phyloP scores from a whole-genome alignment of 495 filamentous ascomycete genomes.

The Aspergillus nidulans region DNA sequence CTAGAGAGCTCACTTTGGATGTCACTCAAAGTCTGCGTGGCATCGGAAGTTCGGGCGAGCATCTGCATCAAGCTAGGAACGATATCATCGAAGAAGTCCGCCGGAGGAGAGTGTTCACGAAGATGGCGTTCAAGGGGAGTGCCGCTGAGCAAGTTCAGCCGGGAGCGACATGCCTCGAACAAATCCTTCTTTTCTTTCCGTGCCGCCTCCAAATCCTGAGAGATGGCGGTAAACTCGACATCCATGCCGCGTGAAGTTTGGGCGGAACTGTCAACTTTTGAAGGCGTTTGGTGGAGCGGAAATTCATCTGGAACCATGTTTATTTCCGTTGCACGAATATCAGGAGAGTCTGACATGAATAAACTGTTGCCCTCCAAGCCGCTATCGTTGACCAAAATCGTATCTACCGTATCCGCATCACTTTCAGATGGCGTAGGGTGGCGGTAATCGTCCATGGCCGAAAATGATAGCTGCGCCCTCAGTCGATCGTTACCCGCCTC shows the following conservation, averaged over 20 bases:
- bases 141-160: slow-evolving; percentile 28
- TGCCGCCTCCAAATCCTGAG: slow-evolving; percentile 33
- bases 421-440: slow-evolving; percentile 1
- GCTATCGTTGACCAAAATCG: slow-evolving; percentile 32
- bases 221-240: slow-evolving; percentile 23
- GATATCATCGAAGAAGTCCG: slow-evolving; percentile 35
- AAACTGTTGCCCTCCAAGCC: slow-evolving; percentile 22
- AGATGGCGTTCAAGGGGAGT: slow-evolving; percentile 31
- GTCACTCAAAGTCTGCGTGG: slow-evolving; percentile 31
- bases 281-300: slow-evolving; percentile 9
- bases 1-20: slow-evolving; percentile 38
- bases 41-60: slow-evolving; percentile 35
- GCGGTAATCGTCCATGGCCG: slow-evolving; percentile 12
- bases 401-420: slow-evolving; percentile 30
- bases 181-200: slow-evolving; percentile 35
- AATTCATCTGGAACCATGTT: slow-evolving; percentile 18
- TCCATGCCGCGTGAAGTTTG: slow-evolving; percentile 17
- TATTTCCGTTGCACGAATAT: slow-evolving; percentile 19
- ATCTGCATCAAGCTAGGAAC: slow-evolving; percentile 29
- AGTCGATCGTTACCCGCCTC: slow-evolving; percentile 18
- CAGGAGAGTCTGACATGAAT: slow-evolving; percentile 34
- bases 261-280: slow-evolving; percentile 15
- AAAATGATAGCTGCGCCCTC: slow-evolving; percentile 14
- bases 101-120: slow-evolving; percentile 32
- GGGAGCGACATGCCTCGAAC: slow-evolving; percentile 37